These are phyloP conservation scores for Lojkania enalia DNA, from an alignment of 2,329 filamentous ascomycete species.

Conservation along the genomic window DNA sequence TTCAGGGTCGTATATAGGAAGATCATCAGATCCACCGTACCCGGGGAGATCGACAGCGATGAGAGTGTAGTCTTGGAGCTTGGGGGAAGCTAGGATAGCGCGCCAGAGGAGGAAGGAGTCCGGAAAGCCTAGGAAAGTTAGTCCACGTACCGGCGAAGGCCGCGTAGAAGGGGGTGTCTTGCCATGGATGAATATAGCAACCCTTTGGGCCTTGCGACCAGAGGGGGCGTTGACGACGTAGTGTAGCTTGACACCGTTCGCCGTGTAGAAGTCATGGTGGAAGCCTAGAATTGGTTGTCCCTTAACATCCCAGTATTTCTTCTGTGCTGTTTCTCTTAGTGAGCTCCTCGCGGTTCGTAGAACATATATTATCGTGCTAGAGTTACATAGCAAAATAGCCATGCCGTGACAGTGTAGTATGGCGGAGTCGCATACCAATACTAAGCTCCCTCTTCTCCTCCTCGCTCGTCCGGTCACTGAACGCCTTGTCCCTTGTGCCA, in stretches of 20 bases:
- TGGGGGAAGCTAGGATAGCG: conserved; percentile 49
- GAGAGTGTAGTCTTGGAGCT: conserved; percentile 48
- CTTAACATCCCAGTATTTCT: conserved; percentile 59
- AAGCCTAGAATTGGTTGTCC: conserved; percentile 50
- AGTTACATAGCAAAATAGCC: too few relatives aligned
- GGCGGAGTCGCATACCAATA: conserved; percentile 21
- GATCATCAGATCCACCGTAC: conserved; percentile 60
- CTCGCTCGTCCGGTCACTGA: conserved; percentile 30
- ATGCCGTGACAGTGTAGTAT: too few relatives aligned
- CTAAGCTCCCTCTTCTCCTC: conserved; percentile 35
- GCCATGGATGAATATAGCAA: conserved; percentile 60
- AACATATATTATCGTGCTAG: too few relatives aligned
- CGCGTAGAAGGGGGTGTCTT: conserved; percentile 1
- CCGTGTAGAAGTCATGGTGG: conserved; percentile 57
- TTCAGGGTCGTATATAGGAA: conserved; percentile 55
- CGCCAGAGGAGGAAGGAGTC: conserved; percentile 62
- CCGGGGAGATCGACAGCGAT: conserved; percentile 63
- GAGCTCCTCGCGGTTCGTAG: too few relatives aligned
- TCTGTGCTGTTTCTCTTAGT: conserved; percentile 47
- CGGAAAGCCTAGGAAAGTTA: conserved; percentile 56
- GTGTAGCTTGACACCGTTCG: conserved; percentile 57
- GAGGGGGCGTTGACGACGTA: conserved; percentile 51
- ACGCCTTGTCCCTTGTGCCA: conserved; percentile 29
- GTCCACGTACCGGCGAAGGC: too few relatives aligned
- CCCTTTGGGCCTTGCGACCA: conserved; percentile 30